Evolutionary conservation across 257 asterid species (phyloP), one percentile per base, ranked within the genome.

Genomic region (Capsicum pubescens): DNA sequence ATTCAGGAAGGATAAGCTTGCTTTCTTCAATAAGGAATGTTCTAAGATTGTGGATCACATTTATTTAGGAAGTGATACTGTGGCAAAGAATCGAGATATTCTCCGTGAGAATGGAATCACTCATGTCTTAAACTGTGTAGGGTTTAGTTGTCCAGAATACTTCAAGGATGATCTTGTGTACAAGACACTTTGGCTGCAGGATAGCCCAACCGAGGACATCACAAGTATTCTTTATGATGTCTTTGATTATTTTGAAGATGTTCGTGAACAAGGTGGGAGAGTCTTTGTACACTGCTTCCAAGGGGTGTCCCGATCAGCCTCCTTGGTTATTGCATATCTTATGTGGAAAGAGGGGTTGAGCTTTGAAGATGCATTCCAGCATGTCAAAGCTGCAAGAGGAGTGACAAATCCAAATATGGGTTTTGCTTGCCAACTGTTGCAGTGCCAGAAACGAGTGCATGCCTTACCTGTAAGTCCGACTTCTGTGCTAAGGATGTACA

Each of bases 81-180:
- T 94, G 71, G 99, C 99, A 52, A 93, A 92, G 93, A 90, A 91
- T 58, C 91, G 95, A 7, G 97, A 92, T 79, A 84, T 90, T 80
- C 98, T 94, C 72, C 91, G 87, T 26, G 87, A 87, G 87, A 91
- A 92, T 77, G 91, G 93, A 48, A 92, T 96, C n/a, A 96, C 99
- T 59, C 98, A 96, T 82, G 99, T 96, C 86, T 92, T 96, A 86
- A 96, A 96, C 86, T 96, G 99, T 81, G 99, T 93, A 78, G 98
- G 99, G 35, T 92, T 86, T 71, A 90, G 88, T 66, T 93, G 97
- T 88, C 97, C 97, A 0, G 98, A 96, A 55, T 96, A 93, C 86
- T 94, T 94, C 89, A 93, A 89, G 87, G 87, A 86, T 48, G 98
- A 96, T 88, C 91, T 96, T 69, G 93, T 89, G 32, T 96, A 96